These are phyloP conservation scores for Diddensiella transvaalensis DNA, from an alignment of 805 yeast species.

Conservation along the genomic window DNA sequence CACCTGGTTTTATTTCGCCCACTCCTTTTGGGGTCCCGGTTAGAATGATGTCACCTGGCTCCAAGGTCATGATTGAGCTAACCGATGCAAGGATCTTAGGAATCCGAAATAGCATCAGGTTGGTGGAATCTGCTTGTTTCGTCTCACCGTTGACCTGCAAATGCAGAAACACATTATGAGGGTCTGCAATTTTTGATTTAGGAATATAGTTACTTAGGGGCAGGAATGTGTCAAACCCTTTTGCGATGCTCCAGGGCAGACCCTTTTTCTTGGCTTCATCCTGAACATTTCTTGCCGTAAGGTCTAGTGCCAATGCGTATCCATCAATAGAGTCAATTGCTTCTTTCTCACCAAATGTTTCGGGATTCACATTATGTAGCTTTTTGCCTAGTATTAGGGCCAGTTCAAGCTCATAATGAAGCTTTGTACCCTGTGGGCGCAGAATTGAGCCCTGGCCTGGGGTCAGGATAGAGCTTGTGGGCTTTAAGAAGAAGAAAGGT, in stretches of 20 bases:
- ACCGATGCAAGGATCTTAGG: conserved; percentile 74
- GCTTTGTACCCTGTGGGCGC: conserved; percentile 74
- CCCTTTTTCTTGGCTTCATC: conserved; percentile 92
- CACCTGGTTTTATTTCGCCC: conserved; percentile 80
- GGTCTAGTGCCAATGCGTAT: conserved; percentile 83
- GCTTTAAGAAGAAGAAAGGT: conserved; percentile 93
- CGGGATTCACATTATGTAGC: conserved; percentile 58
- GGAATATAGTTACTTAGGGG: conserved; percentile 80
- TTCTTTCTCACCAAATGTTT: conserved; percentile 54
- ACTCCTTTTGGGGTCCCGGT: conserved; percentile 99
- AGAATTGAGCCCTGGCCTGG: conserved; percentile 71
- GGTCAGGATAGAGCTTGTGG: conserved; percentile 69
- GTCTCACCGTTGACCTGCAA: conserved; percentile 66
- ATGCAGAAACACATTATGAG: conserved; percentile 61
- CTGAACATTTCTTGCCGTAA: conserved; percentile 95
- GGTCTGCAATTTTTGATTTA: conserved; percentile 62
- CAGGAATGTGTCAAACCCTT: conserved; percentile 93
- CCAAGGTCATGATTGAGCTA: conserved; percentile 85
- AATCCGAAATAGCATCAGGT: conserved; percentile 83
- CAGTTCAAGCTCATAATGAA: conserved; percentile 91
- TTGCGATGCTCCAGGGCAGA: conserved; percentile 93
- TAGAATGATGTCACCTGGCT: conserved; percentile 84
- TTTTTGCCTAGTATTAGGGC: conserved; percentile 70
- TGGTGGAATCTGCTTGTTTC: conserved; percentile 69
- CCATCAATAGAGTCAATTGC: conserved; percentile 81